Evolutionary conservation across 2,329 filamentous ascomycete genomes (phyloP), one percentile per base, ranked within the genome.

Genomic region (Fusarium subtropicale): DNA sequence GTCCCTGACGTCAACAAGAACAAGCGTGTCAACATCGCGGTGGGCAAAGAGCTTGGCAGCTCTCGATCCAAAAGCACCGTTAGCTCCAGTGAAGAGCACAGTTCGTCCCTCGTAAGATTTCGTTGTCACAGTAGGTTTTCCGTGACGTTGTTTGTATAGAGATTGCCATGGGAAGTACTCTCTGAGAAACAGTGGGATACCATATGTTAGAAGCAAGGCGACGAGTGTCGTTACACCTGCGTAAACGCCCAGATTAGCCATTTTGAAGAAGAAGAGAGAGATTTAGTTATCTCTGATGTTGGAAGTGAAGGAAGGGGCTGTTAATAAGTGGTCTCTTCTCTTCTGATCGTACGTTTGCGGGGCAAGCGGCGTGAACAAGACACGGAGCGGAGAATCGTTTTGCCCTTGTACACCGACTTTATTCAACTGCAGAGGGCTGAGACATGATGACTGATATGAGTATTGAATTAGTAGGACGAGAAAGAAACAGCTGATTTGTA

Each of bases 101-200:
- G 79, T 80, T 16, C 79, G 71, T 34, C 79, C 79, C 16, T 72
- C 71, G 71, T 80, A 80, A 2, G 79, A 80, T 33, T 78, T 60
- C 26, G 79, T 80, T 13, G 34, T 68, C 2, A 80, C 76, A 1
- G 75, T 76, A 15, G 79, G 79, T 54, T 69, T 69, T 47, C 78
- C 78, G 30, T 67, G 64, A 13, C 77, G 77, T 69, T 80, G 79
- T 18, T 74, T 74, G 31, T 56, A 74, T 11, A 80, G 68, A 34
- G 70, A 74, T 56, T 71, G 73, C 70, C 74, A 80, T 1, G 79
- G 79, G 55, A 80, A 80, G 45, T 78, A 79, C 45, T 80, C 79
- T 4, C 66, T 73, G 13, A 79, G 34, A 45, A 80, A 73, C 28
- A 71, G 20, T 2, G 79, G 78, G 13, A 80, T 65, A 2, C 72